Evolutionary conservation across 1,284 basidiomycete species (phyloP), one percentile per base, ranked within the genome.

Genomic region (Ceratobasidium sp.): DNA sequence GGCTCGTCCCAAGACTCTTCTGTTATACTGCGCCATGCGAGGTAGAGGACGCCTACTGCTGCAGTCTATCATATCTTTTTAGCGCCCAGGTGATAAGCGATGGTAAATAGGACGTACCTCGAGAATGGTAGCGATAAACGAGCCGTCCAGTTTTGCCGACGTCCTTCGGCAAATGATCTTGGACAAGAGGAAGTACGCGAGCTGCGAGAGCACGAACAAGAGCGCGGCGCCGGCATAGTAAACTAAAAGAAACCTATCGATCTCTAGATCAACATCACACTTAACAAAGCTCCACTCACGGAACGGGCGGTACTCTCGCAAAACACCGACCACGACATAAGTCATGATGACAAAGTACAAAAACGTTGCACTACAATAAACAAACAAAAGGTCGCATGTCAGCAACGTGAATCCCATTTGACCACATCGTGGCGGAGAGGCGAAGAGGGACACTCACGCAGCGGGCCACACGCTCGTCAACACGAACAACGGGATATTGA

Each of bases 401-500:
- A 33, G 4, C 33, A 33, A 33, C 33, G 4, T 33, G 33, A 33
- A 33, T 33, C 33, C 4, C 33, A 33, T 33, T 33, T 2, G 33
- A 33, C 33, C 1, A 1, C 33, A 33, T 2, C 33, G 4, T 33
- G 33, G 33, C 33, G 33, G 33, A 33, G 33, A 33, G 33, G 33
- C 33, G 23, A 62, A n/a, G 74, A 54, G 75, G 71, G 50, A 71
- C 0, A 90, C 91, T 83, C 83, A 95, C 91, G 85, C 88, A 68
- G 88, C 91, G n/a, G 95, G 95, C 95, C 94, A 96, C 62, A 96
- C 90, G 80, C 90, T 90, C 15, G 93, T 93, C 73, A 96, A 83
- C 2, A 95, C 90, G 81, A 96, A 96, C 33, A 96, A 84, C 17
- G 93, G 86, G 67, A 91, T 90, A 81, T 90, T 92, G 79, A 86